Conservation (phyloP, 176 grass and related monocot species). For the Triticum dicoccoides region DNA sequence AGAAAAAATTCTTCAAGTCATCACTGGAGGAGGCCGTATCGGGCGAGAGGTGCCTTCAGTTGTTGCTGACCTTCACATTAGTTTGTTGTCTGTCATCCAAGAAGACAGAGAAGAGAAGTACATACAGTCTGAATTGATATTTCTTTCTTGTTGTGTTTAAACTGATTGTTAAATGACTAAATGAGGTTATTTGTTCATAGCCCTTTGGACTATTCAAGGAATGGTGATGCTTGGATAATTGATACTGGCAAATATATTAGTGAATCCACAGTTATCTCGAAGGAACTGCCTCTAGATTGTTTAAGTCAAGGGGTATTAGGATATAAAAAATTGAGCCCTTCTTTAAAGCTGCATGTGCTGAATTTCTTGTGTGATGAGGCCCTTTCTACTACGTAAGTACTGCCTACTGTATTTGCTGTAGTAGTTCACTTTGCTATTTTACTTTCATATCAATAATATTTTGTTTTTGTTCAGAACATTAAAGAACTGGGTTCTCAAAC, state of each 20-base stretch:
- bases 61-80: conserved; percentile 66
- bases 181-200: conserved; percentile 44
- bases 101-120: conserved; percentile 62
- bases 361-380: conserved; percentile 82
- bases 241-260: conserved; percentile 49
- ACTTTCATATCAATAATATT: conserved; percentile 25
- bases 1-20: conserved; percentile 73
- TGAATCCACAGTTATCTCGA: conserved; percentile 41
- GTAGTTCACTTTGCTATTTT: conserved; percentile 17
- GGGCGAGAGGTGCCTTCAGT: conserved; percentile 38
- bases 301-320: conserved; percentile 40
- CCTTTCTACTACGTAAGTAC: conserved; percentile 69
- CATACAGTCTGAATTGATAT: conserved; percentile 13
- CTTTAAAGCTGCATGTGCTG: conserved; percentile 61
- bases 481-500: conserved; percentile 61
- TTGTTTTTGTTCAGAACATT: conserved; percentile 54
- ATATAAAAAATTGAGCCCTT: conserved; percentile 68
- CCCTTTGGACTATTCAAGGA: conserved; percentile 47
- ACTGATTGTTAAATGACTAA: conserved; percentile 12
- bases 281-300: conserved; percentile 42
- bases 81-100: conserved; percentile 65
- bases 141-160: conserved; percentile 15
- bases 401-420: conserved; percentile 8
- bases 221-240: conserved; percentile 57
- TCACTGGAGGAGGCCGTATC: conserved; percentile 45